Percentiles rank a stretch among this genome's conserved stretches.
Conservation (phyloP, 1,284 basidiomycete species). For the Wolfiporia cocos region DNA sequence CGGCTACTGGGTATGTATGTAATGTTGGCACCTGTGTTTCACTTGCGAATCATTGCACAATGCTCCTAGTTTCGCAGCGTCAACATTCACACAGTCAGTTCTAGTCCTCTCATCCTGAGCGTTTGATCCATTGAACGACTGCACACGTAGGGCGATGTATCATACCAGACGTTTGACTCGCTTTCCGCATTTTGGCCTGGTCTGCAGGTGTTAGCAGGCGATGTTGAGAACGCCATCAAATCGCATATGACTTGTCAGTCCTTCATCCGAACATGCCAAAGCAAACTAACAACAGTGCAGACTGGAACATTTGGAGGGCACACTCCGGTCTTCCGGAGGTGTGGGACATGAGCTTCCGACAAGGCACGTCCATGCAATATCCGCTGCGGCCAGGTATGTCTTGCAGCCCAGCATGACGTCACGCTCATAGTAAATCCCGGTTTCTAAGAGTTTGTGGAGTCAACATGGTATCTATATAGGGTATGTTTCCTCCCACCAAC, state of each 20-base stretch:
- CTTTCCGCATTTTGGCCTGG: slow-evolving; percentile 88
- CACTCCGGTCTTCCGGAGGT: slow-evolving; percentile 86
- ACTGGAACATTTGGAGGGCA: slow-evolving; percentile 87
- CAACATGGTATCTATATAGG: slow-evolving; percentile 90
- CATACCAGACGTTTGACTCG: slow-evolving; percentile 74
- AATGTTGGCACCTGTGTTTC: neutral
- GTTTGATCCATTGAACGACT: too few relatives aligned
- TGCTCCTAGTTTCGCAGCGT: slow-evolving; percentile 78
- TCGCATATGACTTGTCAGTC: slow-evolving; percentile 73
- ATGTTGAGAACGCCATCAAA: slow-evolving; percentile 84
- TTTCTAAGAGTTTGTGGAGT: slow-evolving; percentile 80
- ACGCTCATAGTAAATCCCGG: too few relatives aligned
- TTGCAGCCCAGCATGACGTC: too few relatives aligned
- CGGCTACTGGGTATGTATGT: slow-evolving; percentile 73
- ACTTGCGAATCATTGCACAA: too few relatives aligned
- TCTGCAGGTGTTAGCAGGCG: slow-evolving; percentile 84
- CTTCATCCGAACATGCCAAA: neutral
- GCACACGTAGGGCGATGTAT: slow-evolving; percentile 51
- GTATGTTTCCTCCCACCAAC: slow-evolving; percentile 36
- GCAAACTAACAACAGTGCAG: slow-evolving; percentile 30
- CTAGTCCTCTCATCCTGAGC: neutral
- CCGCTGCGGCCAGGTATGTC: slow-evolving; percentile 70
- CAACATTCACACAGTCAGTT: slow-evolving; percentile 56
- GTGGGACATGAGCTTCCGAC: slow-evolving; percentile 72
- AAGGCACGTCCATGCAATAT: slow-evolving; percentile 76